Base-by-base conservation (phyloP, 164 flowering plant species). In the Magnolia officinalis region DNA sequence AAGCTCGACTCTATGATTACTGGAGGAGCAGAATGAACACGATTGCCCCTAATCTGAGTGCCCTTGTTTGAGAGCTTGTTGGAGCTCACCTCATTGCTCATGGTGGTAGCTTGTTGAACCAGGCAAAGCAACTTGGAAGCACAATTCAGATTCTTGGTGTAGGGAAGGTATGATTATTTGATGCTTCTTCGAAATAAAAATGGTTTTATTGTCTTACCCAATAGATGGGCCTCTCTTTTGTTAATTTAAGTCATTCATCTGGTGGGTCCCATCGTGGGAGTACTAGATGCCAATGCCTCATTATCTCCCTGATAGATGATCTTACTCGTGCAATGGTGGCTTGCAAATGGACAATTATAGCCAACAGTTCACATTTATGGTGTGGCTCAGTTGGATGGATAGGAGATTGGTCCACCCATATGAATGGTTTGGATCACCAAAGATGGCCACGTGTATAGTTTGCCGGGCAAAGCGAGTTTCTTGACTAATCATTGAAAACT, bases 111-210 rank as follows among this genome's bases (percentile, higher is more conserved):
- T 89, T 94, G 85, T 63, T 92, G 78, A 94, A 92, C 80, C 94
- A 91, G 58, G 91, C 97, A 19, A 94, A 92, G 82, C 96, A 94
- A 87, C 97, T 94, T 71, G 96, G 97, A 11, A 92, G 97, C 80
- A 94, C 96, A 6, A 89, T 94, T 69, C 97, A 94, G 84, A 92
- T 92, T 82, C 95, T 94, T 75, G 97, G 97, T 26, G 98, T 97
- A 50, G 98, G 92, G 75, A 92, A 94, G 85, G 77, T 75, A 75
- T 50, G 65, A n/a, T 18, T 37, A 0, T 4, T 11, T 10, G 18
- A 55, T 11, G 61, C 13, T 11, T 55, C 13, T 55, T 16, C 14
- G 4, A 55, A 55, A 16, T 26, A 11, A 55, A 55, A 55, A 55
- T 55, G 61, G 13, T 3, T 55, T 55, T 11, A 13, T 55, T 55